A percentile compares a stretch with the other conserved stretches of the same genome.
phyloP scores from a whole-genome alignment of 352 stramenopile genomes.

The Hyaloperonospora brassicae region DNA sequence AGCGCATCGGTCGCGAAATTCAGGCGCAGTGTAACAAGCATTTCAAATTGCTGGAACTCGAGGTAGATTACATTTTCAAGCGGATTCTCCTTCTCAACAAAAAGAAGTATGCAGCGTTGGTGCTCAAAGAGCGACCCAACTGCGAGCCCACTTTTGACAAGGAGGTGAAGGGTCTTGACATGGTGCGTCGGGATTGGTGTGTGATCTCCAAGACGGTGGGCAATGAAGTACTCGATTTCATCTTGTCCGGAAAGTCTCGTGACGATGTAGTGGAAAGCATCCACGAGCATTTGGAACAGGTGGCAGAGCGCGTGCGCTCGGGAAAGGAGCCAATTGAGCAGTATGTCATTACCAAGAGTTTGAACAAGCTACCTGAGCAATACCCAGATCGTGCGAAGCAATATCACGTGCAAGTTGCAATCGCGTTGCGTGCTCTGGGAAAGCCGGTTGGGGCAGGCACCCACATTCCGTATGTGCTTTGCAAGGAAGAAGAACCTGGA shows the following conservation, averaged over 20 bases:
- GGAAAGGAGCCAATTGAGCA: slow-evolving; percentile 92
- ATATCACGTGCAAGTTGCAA: slow-evolving; percentile 96
- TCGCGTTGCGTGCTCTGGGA: slow-evolving; percentile 91
- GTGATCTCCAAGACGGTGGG: slow-evolving; percentile 96
- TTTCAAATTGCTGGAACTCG: slow-evolving; percentile 98
- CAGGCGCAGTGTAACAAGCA: slow-evolving; percentile 99
- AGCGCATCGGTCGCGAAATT: slow-evolving; percentile 91
- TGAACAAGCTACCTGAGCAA: slow-evolving; percentile 98
- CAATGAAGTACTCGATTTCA: slow-evolving; percentile 94
- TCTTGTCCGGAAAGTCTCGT: slow-evolving; percentile 91
- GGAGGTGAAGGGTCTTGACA: slow-evolving; percentile 97
- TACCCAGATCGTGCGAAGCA: slow-evolving; percentile 95
- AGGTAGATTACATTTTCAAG: slow-evolving; percentile 99
- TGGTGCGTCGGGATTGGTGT: slow-evolving; percentile 98
- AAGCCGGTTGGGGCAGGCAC: slow-evolving; percentile 96
- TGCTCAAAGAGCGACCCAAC: slow-evolving; percentile 82
- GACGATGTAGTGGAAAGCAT: slow-evolving; percentile 96
- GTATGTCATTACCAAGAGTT: slow-evolving; percentile 99
- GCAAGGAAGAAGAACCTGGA: slow-evolving; percentile 74
- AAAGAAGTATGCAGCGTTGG: slow-evolving; percentile 99
- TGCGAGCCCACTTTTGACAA: slow-evolving; percentile 81
- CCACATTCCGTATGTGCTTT: slow-evolving; percentile 98
- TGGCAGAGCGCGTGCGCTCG: slow-evolving; percentile 90
- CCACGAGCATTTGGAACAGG: slow-evolving; percentile 89
- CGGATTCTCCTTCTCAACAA: slow-evolving; percentile 99